Percentiles rank a stretch among this genome's conserved stretches.
Conservation (phyloP, 1,284 basidiomycete species). For the Singerocomus inundabilis region DNA sequence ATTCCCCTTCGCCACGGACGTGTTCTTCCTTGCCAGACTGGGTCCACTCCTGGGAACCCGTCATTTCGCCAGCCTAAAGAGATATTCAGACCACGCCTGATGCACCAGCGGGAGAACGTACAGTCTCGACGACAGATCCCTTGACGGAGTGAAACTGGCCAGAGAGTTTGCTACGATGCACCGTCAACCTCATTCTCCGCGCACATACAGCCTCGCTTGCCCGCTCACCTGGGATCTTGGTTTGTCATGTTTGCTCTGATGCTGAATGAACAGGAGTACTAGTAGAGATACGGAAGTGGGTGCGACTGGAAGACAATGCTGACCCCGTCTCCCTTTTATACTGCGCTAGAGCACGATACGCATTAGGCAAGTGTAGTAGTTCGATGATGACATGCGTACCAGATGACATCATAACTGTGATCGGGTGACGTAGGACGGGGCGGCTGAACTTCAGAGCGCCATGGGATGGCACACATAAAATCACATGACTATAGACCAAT, state of each 20-base stretch:
- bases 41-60: slow-evolving; percentile 47
- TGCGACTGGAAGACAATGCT: not conserved
- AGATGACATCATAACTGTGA: slow-evolving; percentile 32
- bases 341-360: slow-evolving; percentile 15
- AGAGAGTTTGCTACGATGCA: slow-evolving; percentile 48
- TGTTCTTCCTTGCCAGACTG: slow-evolving; percentile 66
- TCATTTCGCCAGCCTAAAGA: slow-evolving; percentile 46
- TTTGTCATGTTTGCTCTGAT: slow-evolving; percentile 16
- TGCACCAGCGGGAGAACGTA: slow-evolving; percentile 11
- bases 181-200: slow-evolving; percentile 4
- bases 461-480: no score
- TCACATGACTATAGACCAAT: no score
- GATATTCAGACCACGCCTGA: not conserved
- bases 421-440: slow-evolving; percentile 22
- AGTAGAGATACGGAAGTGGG: not conserved
- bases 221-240: slow-evolving; percentile 31
- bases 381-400: slow-evolving; percentile 22
- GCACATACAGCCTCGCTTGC: not conserved
- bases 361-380: slow-evolving; percentile 32
- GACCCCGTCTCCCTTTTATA: slow-evolving; percentile 27
- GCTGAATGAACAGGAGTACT: not conserved
- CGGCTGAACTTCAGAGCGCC: not conserved
- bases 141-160: slow-evolving; percentile 63
- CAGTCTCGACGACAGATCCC: slow-evolving; percentile 61
- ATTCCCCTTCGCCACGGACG: slow-evolving; percentile 60